Base-by-base conservation (phyloP, 116 monocot species). In the Cymodocea nodosa region DNA sequence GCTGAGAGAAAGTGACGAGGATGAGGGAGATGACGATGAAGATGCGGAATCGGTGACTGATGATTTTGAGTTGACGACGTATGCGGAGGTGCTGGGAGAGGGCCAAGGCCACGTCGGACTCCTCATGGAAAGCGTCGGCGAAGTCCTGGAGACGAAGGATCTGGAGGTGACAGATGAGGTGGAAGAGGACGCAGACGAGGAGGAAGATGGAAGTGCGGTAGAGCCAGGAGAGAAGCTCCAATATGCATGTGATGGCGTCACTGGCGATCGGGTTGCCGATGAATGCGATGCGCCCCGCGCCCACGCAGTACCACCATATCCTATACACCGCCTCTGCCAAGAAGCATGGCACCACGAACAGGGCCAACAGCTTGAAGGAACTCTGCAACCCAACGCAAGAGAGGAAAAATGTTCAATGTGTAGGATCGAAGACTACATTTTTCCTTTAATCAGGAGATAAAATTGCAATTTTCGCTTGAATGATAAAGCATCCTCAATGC, bases 111-210 rank as follows among this genome's bases (percentile, higher is more conserved):
- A 84, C 89, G 23, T 82, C 78, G 17, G 80, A 64, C 60, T 68
- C 70, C 14, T 74, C 70, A 23, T 73, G 57, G 65, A 94, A 94
- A 39, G 70, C 74, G 11, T 57, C 63, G 0, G 74, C 78, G 40
- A 94, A 94, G 62, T 89, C 89, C 62, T 86, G 75, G 20, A 94
- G 79, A 23, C 94, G 68, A 23, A 89, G 82, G 52, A 94, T 89
- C 80, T 87, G 94, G 35, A 94, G 86, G 67, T 75, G 73, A 53
- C 94, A 94, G 11, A 79, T 86, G 37, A 89, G 80, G 25, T 82
- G 72, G 74, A 94, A 94, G 18, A 89, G 89, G 35, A 94, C 89
- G 74, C 89, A 89, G 23, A 78, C 77, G 20, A 89, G 65, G 75
- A 94, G 80, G 82, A 87, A 82, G 20, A 87, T 81, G 50, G 83